A percentile compares a stretch with the other conserved stretches of the same genome.
Conservation (phyloP, 148 eudicot species). For the Rhododendron vialii region DNA sequence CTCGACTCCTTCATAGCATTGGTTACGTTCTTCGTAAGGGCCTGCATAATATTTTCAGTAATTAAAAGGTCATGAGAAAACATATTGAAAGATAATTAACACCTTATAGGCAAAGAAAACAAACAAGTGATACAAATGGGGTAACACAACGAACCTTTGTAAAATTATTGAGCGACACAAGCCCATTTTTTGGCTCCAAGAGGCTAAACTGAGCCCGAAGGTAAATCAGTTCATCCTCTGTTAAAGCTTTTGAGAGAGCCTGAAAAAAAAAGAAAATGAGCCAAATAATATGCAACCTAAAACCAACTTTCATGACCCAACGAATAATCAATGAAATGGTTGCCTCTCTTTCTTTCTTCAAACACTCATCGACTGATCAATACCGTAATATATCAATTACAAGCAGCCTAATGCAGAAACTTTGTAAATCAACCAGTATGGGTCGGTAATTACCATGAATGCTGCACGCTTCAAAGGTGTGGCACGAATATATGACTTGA, state of each 20-base stretch:
- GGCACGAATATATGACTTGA: conserved; percentile 67
- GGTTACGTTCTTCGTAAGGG: conserved; percentile 63
- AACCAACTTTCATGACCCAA: not conserved
- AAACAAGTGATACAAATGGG: not conserved
- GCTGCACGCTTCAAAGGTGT: conserved; percentile 86
- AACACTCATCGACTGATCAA: not conserved
- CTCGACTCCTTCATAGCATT: conserved; percentile 83
- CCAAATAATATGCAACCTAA: not conserved
- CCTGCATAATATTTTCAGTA: conserved; percentile 38
- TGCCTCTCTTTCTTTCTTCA: not conserved
- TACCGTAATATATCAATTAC: not conserved
- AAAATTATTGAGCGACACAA: conserved; percentile 63
- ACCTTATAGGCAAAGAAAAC: not conserved
- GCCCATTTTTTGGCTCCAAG: conserved; percentile 75
- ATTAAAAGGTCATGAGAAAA: not conserved
- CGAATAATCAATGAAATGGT: not conserved
- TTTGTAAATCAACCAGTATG: not conserved
- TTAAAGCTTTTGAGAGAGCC: conserved; percentile 92
- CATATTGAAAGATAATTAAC: not conserved
- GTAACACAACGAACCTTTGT: conserved; percentile 44
- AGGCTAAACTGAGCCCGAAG: conserved; percentile 70
- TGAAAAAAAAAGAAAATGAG: conserved; percentile 22
- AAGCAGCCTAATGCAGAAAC: not conserved
- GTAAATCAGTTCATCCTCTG: conserved; percentile 71
- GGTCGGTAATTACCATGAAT: conserved; percentile 44